Evolutionary conservation across 23 red algal genomes (phyloP), one percentile per base, ranked within the genome.

Genomic region (Gracilaria domingensis): DNA sequence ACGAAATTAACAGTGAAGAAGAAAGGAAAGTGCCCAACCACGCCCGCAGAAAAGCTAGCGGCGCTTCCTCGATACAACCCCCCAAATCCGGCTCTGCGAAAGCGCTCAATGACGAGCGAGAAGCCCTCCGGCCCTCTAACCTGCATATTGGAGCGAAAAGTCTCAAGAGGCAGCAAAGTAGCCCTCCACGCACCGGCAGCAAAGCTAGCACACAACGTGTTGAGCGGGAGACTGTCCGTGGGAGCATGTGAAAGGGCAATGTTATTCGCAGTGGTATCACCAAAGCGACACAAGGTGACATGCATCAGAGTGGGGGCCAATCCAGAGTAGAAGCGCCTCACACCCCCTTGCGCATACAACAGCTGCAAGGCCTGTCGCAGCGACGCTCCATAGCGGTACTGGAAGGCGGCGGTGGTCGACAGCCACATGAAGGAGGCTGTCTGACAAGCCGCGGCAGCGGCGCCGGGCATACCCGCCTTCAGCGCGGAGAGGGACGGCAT

Each of bases 1-100:
- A 88, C 67, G 9, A 72, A n/a, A 36, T 93, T 93, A 51, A 93
- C 80, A 2, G 90, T 93, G 33, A 78, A 85, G 61, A 93, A 93
- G 56, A 93, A 93, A n/a, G 82, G 80, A 35, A 93, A 86, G 30
- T 93, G 79, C 34, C 79, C 79, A 4, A 86, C 53, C 54, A 84
- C 37, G 39, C 80, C 82, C 20, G 80, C 82, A 23, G 79, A 75
- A 58, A 79, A 83, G n/a, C 70, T 79, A 40, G 90, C 90, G 58
- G 72, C 71, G n/a, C 67, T 71, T 1, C 90, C 90, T n/a, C 58
- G 48, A 66, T 85, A 93, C 4, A 93, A 64, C 32, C 80, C 80
- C 26, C 51, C 51, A 21, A 93, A 39, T 13, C 90, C 90, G 24
- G 53, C 58, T 5, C 20, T 78, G 26, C 67, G 65, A 78, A 86